Conservation (phyloP, 1,139 yeast genomes). For the Saccharomyces hybrid region DNA sequence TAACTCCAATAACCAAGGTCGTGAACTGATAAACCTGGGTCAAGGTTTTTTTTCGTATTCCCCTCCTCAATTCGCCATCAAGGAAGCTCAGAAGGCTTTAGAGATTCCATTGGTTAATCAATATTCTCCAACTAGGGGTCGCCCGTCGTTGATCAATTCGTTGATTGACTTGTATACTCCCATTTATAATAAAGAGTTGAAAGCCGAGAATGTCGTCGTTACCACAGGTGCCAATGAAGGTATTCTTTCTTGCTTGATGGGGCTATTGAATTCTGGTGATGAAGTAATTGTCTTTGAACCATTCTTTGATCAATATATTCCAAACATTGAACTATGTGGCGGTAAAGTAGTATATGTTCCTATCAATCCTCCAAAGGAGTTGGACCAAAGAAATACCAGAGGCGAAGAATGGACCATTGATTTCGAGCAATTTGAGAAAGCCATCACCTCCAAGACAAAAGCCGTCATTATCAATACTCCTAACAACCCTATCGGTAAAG, state of each 20-base stretch:
- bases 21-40: constrained; percentile 78
- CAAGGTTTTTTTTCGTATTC: constrained; percentile 95
- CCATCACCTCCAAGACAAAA: constrained; percentile 69
- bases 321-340: constrained; percentile 88
- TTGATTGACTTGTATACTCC: constrained; percentile 65
- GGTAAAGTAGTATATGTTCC: constrained; percentile 84
- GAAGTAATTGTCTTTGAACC: constrained; percentile 98
- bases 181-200: constrained; percentile 48
- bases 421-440: constrained; percentile 61
- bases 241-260: constrained; percentile 75
- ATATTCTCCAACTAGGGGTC: constrained; percentile 87
- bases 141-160: constrained; percentile 63
- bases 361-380: constrained; percentile 73
- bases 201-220: constrained; percentile 44
- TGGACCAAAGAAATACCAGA: constrained; percentile 52
- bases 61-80: constrained; percentile 83
- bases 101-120: constrained; percentile 71
- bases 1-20: constrained; percentile 45
- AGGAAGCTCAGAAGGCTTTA: constrained; percentile 74
- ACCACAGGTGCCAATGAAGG: constrained; percentile 99
- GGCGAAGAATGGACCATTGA: constrained; percentile 87
- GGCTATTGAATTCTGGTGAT: constrained; percentile 77
- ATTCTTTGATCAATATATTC: constrained; percentile 90
- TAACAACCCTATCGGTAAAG: constrained; percentile 93
- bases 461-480: constrained; percentile 86